phyloP scores from a whole-genome alignment of 306 rosid species.

The Cucumis melo region DNA sequence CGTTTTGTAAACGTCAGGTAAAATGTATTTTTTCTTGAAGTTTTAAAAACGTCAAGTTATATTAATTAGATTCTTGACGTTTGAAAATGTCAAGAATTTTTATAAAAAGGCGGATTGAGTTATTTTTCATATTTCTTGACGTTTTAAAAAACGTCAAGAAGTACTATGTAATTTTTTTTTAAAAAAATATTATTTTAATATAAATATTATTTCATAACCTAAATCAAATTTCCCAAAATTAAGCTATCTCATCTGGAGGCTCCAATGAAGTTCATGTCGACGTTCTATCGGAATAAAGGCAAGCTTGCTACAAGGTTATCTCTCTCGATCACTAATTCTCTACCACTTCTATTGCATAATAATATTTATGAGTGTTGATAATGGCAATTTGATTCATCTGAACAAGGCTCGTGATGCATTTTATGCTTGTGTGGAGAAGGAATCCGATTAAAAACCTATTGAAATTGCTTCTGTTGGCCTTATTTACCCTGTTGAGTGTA shows the following conservation, averaged over 20 bases:
- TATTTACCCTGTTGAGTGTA: constrained; percentile 66
- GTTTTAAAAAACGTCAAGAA: too few relatives aligned
- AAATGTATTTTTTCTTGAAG: too few relatives aligned
- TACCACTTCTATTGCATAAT: not conserved
- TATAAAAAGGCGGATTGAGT: too few relatives aligned
- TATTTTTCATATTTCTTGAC: too few relatives aligned
- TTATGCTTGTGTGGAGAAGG: constrained; percentile 63
- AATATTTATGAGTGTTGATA: not conserved
- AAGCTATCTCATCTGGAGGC: constrained; percentile 34
- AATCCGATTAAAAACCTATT: constrained; percentile 58
- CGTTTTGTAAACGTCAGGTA: too few relatives aligned
- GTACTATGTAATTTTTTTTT: too few relatives aligned
- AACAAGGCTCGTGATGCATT: constrained; percentile 83
- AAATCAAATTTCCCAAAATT: too few relatives aligned
- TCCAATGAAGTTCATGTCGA: constrained; percentile 42
- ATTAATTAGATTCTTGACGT: too few relatives aligned
- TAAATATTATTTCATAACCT: too few relatives aligned
- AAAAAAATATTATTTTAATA: too few relatives aligned
- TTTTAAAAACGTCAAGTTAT: too few relatives aligned
- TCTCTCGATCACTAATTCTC: not conserved
- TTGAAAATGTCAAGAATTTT: too few relatives aligned
- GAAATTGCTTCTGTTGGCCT: constrained; percentile 87
- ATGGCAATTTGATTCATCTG: constrained; percentile 10
- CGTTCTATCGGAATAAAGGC: constrained; percentile 59
- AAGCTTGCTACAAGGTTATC: constrained; percentile 66